Conservation (phyloP, 1,284 basidiomycete species). For the Boletus nobilissimus region DNA sequence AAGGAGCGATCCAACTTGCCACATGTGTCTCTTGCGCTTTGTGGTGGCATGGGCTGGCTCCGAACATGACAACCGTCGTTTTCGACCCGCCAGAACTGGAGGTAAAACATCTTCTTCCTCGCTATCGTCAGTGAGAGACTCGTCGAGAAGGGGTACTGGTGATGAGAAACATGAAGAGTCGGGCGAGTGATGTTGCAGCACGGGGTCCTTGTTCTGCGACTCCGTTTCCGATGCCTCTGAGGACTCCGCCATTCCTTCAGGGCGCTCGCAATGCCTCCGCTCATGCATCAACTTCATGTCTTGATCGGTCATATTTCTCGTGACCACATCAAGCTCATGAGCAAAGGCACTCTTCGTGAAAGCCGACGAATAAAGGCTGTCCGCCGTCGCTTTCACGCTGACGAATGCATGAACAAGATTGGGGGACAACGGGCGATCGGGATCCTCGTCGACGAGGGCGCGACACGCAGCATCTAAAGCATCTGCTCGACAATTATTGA, state of each 20-base stretch:
- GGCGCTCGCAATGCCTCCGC: background rate
- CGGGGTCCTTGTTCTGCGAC: background rate
- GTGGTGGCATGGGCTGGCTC: background rate
- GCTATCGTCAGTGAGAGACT: slow-evolving; percentile 12
- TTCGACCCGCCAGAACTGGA: slow-evolving; percentile 30
- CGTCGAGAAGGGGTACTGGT: background rate
- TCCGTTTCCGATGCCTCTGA: background rate
- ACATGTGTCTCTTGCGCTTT: background rate
- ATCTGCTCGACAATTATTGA: background rate
- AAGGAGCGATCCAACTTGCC: background rate
- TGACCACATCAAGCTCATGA: slow-evolving; percentile 39
- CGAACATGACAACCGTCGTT: slow-evolving; percentile 24
- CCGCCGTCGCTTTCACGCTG: background rate
- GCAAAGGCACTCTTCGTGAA: slow-evolving; percentile 42
- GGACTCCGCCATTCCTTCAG: too few species aligned
- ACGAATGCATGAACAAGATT: background rate
- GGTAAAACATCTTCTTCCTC: slow-evolving; percentile 15
- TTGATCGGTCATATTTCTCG: slow-evolving; percentile 43
- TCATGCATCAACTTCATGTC: background rate
- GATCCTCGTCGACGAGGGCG: background rate
- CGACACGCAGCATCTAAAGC: background rate
- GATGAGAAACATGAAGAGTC: background rate
- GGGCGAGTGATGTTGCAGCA: background rate
- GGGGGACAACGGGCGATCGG: background rate
- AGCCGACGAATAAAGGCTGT: background rate